phyloP scores from a whole-genome alignment of 2,329 filamentous ascomycete species.

The Aspergillus versicolor region DNA sequence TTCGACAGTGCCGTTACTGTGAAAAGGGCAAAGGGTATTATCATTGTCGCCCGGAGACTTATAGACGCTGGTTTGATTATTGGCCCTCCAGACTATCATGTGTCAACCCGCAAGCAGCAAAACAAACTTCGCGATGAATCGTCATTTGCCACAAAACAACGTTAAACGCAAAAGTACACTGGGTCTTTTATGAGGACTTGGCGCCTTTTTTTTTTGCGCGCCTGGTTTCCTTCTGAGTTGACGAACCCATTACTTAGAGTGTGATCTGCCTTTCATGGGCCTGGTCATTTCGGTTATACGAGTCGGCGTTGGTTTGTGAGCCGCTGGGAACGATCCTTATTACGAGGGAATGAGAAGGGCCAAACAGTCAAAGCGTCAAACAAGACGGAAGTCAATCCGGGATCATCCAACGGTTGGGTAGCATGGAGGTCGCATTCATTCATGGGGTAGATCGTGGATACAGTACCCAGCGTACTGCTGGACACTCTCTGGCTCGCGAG shows the following conservation, averaged over 20 bases:
- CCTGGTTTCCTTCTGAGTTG: not conserved
- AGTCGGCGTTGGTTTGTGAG: not conserved
- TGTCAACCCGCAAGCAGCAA: not conserved
- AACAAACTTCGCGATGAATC: not conserved
- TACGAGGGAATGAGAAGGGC: not conserved
- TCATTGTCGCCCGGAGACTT: not conserved
- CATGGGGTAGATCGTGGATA: not conserved
- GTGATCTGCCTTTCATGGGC: conserved; percentile 1
- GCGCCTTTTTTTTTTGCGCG: not conserved
- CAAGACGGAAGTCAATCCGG: not conserved
- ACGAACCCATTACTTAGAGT: not conserved
- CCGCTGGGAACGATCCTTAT: not conserved
- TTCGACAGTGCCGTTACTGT: not conserved
- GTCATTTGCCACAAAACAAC: not conserved
- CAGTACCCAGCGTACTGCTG: not conserved
- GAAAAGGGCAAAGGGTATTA: not conserved
- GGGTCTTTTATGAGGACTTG: not conserved
- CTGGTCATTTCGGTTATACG: conserved; percentile 6
- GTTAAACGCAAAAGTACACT: not conserved
- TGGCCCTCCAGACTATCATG: not conserved
- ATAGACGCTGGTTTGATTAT: not conserved
- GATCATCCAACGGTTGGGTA: conserved; percentile 2
- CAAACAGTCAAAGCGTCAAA: conserved; percentile 1
- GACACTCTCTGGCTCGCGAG: not conserved
- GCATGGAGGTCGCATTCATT: not conserved